A percentile compares a stretch with the other conserved stretches of the same genome.
phyloP scores from a whole-genome alignment of 1,139 yeast species.

The Yarrowia galli region DNA sequence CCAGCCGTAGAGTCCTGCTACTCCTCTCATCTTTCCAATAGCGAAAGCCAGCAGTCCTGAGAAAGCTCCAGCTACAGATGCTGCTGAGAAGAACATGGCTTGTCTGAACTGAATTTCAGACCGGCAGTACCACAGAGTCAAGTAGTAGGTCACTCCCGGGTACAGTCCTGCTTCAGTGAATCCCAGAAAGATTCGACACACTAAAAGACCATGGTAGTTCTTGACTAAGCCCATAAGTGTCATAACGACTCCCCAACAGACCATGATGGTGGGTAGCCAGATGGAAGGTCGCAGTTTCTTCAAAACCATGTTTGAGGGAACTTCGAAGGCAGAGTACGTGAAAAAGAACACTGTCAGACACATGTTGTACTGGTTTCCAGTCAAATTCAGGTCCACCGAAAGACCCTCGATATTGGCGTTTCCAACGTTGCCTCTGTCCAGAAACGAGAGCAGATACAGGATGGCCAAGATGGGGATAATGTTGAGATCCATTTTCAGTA shows the following conservation, averaged over 20 bases:
- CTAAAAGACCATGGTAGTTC: background rate
- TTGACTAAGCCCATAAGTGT: background rate
- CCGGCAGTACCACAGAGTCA: constrained; percentile 5
- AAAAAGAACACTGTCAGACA: constrained; percentile 6
- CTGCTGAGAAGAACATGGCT: constrained; percentile 5
- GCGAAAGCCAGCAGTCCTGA: background rate
- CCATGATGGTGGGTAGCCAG: background rate
- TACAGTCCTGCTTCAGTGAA: background rate
- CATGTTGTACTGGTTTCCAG: background rate
- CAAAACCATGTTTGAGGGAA: background rate
- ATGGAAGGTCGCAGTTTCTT: background rate
- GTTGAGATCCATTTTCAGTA: background rate
- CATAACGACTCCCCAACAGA: background rate
- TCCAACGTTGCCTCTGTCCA: constrained; percentile 5
- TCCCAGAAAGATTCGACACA: background rate
- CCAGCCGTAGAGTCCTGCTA: background rate
- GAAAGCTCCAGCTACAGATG: background rate
- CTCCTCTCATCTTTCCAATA: background rate
- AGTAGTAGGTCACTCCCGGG: constrained; percentile 4
- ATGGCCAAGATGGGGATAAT: background rate
- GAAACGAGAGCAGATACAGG: background rate
- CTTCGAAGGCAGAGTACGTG: background rate
- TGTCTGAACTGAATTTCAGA: constrained; percentile 3
- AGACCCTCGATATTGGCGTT: constrained; percentile 4
- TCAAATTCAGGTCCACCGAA: background rate